phyloP scores from a whole-genome alignment of 2,329 filamentous ascomycete genomes.

The Colletotrichum horii region DNA sequence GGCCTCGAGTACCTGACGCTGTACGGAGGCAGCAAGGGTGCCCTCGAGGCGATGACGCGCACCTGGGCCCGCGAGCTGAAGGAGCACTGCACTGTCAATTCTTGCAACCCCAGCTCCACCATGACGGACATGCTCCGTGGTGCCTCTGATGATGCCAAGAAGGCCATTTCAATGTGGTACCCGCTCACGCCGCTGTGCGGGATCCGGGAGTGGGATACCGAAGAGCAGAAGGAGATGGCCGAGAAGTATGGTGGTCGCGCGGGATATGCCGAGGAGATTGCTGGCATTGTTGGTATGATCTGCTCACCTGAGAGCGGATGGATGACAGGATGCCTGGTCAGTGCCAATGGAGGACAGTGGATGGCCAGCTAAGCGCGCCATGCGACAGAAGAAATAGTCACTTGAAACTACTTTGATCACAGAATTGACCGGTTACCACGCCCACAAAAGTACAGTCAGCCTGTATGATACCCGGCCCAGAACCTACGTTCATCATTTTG shows the following conservation, averaged over 20 bases:
- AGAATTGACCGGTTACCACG: not conserved
- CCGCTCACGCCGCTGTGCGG: slow-evolving; percentile 54
- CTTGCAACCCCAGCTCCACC: slow-evolving; percentile 54
- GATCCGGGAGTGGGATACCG: slow-evolving; percentile 31
- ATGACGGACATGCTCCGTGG: slow-evolving; percentile 49
- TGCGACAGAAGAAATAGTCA: not conserved
- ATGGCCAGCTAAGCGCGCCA: slow-evolving; percentile 26
- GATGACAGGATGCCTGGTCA: slow-evolving; percentile 76
- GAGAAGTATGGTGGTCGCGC: slow-evolving; percentile 54
- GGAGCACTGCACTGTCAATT: slow-evolving; percentile 62
- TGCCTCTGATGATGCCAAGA: slow-evolving; percentile 55
- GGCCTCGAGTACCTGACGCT: slow-evolving; percentile 60
- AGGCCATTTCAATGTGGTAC: slow-evolving; percentile 41
- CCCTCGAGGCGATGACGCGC: slow-evolving; percentile 67
- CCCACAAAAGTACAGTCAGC: not conserved
- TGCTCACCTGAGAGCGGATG: slow-evolving; percentile 70
- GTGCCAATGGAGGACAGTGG: slow-evolving; percentile 61
- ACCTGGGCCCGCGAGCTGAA: slow-evolving; percentile 66
- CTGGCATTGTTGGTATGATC: slow-evolving; percentile 73
- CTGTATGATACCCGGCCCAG: not conserved
- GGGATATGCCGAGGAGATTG: slow-evolving; percentile 70
- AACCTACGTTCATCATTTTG: not conserved
- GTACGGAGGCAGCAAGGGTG: slow-evolving; percentile 68
- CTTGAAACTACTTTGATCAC: not conserved
- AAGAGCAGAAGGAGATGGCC: slow-evolving; percentile 43